Percentiles rank a stretch among this genome's conserved stretches.
Conservation (phyloP, 331 rosid genomes). For the Rhamnella rubrinervis region DNA sequence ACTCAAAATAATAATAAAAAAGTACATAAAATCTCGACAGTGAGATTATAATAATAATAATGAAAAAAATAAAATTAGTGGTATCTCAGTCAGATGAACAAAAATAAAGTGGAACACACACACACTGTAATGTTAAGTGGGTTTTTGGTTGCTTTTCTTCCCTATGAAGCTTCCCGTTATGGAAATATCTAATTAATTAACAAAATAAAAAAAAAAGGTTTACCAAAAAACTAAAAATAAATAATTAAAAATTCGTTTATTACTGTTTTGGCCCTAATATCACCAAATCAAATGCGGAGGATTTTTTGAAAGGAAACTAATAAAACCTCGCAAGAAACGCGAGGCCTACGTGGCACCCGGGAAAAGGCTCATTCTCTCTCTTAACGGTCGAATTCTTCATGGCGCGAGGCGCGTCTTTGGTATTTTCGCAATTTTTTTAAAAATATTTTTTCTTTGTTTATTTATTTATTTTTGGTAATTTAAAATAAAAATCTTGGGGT, state of each 20-base stretch:
- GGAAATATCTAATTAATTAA: too few relatives aligned
- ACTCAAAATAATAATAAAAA: background rate
- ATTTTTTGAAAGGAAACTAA: background rate
- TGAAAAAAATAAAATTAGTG: background rate
- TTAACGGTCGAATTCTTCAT: constrained; percentile 20
- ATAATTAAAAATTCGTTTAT: background rate
- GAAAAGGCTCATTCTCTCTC: background rate
- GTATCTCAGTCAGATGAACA: background rate
- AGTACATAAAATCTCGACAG: background rate
- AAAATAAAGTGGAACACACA: background rate
- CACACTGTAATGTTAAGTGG: background rate
- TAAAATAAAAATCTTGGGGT: too few relatives aligned
- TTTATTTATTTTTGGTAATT: too few relatives aligned
- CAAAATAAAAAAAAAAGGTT: background rate
- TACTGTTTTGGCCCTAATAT: background rate
- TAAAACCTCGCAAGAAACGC: background rate
- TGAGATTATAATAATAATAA: background rate
- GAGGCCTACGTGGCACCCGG: constrained; percentile 19
- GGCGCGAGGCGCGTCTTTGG: constrained; percentile 19
- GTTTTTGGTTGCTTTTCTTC: background rate
- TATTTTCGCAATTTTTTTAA: too few relatives aligned
- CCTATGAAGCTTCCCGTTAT: background rate
- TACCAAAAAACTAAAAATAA: background rate
- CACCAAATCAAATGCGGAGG: background rate
- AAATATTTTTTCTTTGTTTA: too few relatives aligned